A percentile compares a stretch with the other conserved stretches of the same genome.
phyloP scores from a whole-genome alignment of 345 rosid genomes.

The Aquilaria sinensis region DNA sequence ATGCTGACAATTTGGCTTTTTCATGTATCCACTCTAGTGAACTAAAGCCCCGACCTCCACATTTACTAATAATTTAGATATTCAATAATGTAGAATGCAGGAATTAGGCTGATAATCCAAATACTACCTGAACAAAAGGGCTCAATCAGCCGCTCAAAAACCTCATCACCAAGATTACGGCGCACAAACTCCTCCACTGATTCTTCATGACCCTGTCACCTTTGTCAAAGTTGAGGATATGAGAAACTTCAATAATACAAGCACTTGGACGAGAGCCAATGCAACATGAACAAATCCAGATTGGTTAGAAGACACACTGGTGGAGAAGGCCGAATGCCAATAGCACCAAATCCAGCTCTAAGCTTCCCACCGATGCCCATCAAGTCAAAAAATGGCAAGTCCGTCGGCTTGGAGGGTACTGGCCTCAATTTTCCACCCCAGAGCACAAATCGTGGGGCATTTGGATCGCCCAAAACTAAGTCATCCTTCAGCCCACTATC shows the following conservation, averaged over 20 bases:
- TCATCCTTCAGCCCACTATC: constrained; percentile 87
- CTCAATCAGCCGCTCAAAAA: constrained; percentile 88
- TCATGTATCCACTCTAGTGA: not conserved
- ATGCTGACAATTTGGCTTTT: not conserved
- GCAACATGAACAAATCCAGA: not conserved
- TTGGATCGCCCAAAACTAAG: constrained; percentile 87
- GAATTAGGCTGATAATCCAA: not conserved
- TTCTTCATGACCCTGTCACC: constrained; percentile 94
- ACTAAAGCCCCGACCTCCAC: not conserved
- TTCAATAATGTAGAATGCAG: not conserved
- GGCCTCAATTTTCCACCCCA: constrained; percentile 90
- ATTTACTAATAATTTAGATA: too few relatives aligned
- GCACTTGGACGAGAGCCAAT: not conserved
- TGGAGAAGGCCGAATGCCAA: constrained; percentile 82
- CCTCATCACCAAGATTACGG: constrained; percentile 89
- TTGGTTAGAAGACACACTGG: constrained; percentile 60
- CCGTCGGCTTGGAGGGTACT: constrained; percentile 69
- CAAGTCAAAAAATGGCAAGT: constrained; percentile 73
- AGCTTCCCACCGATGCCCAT: constrained; percentile 89
- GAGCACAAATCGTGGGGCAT: constrained; percentile 81
- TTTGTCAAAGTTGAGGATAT: constrained; percentile 51
- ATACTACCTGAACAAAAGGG: constrained; percentile 91
- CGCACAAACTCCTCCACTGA: constrained; percentile 95
- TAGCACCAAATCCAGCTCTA: constrained; percentile 84
- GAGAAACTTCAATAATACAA: constrained; percentile 28